A percentile compares a stretch with the other conserved stretches of the same genome.
These are phyloP conservation scores for Phialophora expanda DNA, from an alignment of 2,329 filamentous ascomycete genomes.

Conservation along the genomic window DNA sequence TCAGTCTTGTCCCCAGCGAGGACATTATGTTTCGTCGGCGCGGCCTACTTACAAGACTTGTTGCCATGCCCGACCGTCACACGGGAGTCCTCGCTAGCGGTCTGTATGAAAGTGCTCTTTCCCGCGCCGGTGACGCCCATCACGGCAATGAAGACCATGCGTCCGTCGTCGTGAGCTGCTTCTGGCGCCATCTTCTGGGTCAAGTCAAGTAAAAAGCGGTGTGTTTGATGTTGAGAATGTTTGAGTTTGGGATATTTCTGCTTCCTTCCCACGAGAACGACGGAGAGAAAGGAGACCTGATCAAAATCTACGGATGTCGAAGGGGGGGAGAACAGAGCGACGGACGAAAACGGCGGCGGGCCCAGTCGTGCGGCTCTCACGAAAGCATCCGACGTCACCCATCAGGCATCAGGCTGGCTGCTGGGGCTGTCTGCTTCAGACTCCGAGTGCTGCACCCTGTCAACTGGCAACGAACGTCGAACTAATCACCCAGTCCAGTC, in stretches of 20 bases:
- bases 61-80: conserved; percentile 4
- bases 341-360: too few species aligned
- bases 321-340: too few species aligned
- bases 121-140: conserved; percentile 31
- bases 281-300: too few species aligned
- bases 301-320: too few species aligned
- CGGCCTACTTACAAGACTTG: background rate
- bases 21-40: background rate
- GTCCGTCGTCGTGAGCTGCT: background rate
- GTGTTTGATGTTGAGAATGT: too few species aligned
- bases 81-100: background rate
- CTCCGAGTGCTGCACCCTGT: too few species aligned
- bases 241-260: too few species aligned
- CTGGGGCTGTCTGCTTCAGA: background rate
- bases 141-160: conserved; percentile 8
- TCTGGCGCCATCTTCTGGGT: background rate
- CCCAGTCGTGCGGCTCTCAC: too few species aligned
- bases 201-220: background rate
- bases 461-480: background rate
- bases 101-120: conserved; percentile 31
- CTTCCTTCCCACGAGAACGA: too few species aligned
- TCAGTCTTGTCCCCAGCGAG: too few species aligned
- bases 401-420: background rate
- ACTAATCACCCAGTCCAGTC: background rate
- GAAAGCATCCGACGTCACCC: too few species aligned